A percentile compares a stretch with the other conserved stretches of the same genome.
phyloP scores from a whole-genome alignment of 2,329 filamentous ascomycete species.

The Orbilia ellipsospora region DNA sequence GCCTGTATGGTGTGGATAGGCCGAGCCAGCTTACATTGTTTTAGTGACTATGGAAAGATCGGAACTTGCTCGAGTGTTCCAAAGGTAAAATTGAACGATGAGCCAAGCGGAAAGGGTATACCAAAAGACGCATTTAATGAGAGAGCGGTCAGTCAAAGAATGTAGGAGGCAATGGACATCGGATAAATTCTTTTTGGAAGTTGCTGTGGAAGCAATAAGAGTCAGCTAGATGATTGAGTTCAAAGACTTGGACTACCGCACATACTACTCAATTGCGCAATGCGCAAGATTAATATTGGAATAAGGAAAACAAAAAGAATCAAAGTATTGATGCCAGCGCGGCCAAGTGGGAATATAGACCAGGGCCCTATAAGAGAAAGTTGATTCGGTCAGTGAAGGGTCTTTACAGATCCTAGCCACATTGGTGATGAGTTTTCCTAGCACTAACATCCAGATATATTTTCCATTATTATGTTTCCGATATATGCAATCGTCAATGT shows the following conservation, averaged over 20 bases:
- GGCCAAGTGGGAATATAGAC: conserved; percentile 57
- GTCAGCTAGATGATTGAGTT: background rate
- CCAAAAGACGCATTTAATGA: conserved; percentile 56
- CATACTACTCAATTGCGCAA: conserved; percentile 58
- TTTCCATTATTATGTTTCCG: conserved; percentile 58
- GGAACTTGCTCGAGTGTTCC: conserved; percentile 54
- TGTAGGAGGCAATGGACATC: conserved; percentile 55
- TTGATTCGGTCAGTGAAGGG: too few species aligned
- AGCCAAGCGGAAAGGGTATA: conserved; percentile 58
- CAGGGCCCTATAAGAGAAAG: conserved; percentile 53
- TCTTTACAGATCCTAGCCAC: too few species aligned
- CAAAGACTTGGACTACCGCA: background rate
- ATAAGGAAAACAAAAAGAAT: conserved; percentile 56
- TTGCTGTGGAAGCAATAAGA: conserved; percentile 28
- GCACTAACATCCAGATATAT: conserved; percentile 57
- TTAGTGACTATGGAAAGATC: conserved; percentile 57
- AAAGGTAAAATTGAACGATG: conserved; percentile 57
- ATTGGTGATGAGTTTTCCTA: too few species aligned
- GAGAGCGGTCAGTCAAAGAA: conserved; percentile 53
- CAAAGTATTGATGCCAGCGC: conserved; percentile 56
- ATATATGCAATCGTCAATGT: conserved; percentile 57
- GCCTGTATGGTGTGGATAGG: background rate
- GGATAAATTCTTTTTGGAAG: conserved; percentile 55
- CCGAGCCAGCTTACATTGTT: conserved; percentile 48
- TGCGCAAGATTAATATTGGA: conserved; percentile 58